These are phyloP conservation scores for Helenozyma rhizophorensis DNA, from an alignment of 805 yeast genomes.

Conservation along the genomic window DNA sequence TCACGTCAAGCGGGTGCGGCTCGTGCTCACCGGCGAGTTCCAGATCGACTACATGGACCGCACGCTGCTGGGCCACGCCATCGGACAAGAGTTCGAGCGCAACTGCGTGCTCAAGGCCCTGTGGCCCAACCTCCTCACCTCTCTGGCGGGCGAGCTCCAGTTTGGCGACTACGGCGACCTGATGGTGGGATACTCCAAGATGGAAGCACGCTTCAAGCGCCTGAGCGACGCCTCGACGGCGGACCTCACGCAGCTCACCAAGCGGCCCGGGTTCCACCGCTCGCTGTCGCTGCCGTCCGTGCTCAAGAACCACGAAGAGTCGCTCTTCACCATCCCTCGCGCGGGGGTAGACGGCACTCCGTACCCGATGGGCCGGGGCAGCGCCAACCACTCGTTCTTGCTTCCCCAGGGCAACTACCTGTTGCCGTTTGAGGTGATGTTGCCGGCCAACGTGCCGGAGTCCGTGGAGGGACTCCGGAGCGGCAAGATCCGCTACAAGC, in stretches of 20 bases:
- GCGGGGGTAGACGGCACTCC: conserved; percentile 44
- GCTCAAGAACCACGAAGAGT: conserved; percentile 10
- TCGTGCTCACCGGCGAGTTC: conserved; percentile 41
- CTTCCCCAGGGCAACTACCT: conserved; percentile 51
- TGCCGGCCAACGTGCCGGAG: conserved; percentile 47
- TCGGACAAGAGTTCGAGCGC: conserved; percentile 35
- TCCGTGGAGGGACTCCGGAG: conserved; percentile 47
- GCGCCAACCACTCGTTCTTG: conserved; percentile 28
- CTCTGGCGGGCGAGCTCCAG: conserved; percentile 32
- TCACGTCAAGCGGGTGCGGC: conserved; percentile 34
- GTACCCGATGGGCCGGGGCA: conserved; percentile 11
- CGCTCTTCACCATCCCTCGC: conserved; percentile 24
- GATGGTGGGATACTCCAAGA: conserved; percentile 18
- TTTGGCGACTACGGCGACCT: conserved; percentile 42
- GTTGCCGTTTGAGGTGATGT: conserved; percentile 40
- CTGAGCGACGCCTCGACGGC: conserved; percentile 9
- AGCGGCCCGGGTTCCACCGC: conserved; percentile 24
- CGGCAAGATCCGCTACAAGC: conserved; percentile 40
- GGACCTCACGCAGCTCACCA: conserved; percentile 7
- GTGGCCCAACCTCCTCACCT: conserved; percentile 46
- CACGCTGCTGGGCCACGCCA: conserved; percentile 22
- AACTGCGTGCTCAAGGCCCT: conserved; percentile 37
- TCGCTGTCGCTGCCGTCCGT: conserved; percentile 29
- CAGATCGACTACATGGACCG: conserved; percentile 38
- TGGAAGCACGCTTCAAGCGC: conserved; percentile 12